These are phyloP conservation scores for Ascoidea tarda DNA, from an alignment of 805 yeast genomes.

Conservation along the genomic window DNA sequence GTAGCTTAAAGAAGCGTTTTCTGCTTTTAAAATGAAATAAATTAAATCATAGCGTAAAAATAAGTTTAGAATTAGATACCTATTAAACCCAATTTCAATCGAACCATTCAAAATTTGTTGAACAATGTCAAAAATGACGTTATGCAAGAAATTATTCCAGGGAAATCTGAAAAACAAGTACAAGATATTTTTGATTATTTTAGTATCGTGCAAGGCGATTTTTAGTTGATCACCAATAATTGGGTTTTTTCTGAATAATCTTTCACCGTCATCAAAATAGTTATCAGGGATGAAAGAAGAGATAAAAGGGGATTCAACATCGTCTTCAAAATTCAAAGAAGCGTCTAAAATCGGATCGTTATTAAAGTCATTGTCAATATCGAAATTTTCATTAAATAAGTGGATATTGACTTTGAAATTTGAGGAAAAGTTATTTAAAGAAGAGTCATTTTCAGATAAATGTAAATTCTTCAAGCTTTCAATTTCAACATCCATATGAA, in stretches of 20 bases:
- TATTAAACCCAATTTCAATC: constrained; percentile 59
- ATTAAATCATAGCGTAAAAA: constrained; percentile 49
- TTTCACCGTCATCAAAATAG: constrained; percentile 13
- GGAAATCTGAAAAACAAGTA: constrained; percentile 59
- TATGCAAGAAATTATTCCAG: constrained; percentile 78
- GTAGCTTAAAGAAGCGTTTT: constrained; percentile 39
- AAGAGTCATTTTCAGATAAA: neutral
- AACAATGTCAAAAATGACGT: constrained; percentile 71
- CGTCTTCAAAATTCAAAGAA: constrained; percentile 8
- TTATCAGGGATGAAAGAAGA: constrained; percentile 14
- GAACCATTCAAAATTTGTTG: constrained; percentile 74
- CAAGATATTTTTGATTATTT: constrained; percentile 43
- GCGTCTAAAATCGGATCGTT: constrained; percentile 9
- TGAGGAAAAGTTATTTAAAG: constrained; percentile 2
- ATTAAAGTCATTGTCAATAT: neutral
- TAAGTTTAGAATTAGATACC: constrained; percentile 44
- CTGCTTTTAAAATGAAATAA: constrained; percentile 50
- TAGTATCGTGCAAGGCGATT: constrained; percentile 51
- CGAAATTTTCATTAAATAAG: neutral
- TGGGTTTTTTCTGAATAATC: constrained; percentile 34
- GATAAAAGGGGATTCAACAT: constrained; percentile 11
- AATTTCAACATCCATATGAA: constrained; percentile 6
- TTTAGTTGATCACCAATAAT: constrained; percentile 64
- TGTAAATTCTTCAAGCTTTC: constrained; percentile 1
- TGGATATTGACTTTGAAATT: neutral